phyloP scores from a whole-genome alignment of 139 green algal genomes.

The Auxenochlorella pyrenoidosa region DNA sequence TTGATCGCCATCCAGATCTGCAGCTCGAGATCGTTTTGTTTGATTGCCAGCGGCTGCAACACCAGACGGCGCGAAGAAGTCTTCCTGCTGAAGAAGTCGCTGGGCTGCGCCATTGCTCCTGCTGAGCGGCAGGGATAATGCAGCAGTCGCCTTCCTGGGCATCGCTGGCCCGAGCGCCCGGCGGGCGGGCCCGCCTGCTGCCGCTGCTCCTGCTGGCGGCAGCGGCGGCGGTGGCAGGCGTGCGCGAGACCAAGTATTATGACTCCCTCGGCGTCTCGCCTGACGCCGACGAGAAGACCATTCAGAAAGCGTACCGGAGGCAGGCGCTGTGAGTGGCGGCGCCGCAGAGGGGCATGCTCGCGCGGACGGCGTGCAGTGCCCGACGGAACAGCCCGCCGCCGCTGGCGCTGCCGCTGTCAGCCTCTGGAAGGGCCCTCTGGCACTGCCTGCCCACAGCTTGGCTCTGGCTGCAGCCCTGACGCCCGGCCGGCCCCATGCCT shows the following conservation, averaged over 20 bases:
- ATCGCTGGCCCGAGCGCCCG: background rate
- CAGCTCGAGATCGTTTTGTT: no score
- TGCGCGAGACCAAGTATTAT: conserved; percentile 82
- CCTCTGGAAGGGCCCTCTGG: background rate
- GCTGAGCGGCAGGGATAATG: background rate
- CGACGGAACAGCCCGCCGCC: no score
- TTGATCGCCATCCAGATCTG: no score
- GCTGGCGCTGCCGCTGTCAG: background rate
- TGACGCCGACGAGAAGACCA: conserved; percentile 79
- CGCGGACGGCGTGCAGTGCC: no score
- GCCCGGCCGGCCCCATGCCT: background rate
- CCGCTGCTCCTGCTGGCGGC: conserved; percentile 21
- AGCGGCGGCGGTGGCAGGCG: conserved; percentile 27
- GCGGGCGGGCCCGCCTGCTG: background rate
- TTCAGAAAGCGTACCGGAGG: conserved; percentile 88
- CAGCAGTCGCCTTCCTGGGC: background rate
- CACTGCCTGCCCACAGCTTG: background rate
- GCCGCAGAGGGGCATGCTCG: no score
- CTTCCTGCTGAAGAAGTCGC: no score
- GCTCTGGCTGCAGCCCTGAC: background rate
- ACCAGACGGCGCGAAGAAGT: no score
- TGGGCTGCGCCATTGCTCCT: no score
- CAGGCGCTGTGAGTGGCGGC: conserved; percentile 64
- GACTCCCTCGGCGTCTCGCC: conserved; percentile 66
- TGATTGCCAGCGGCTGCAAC: no score